Evolutionary conservation across 305 asterid genomes (phyloP).

Genomic region (Rubia balearica): DNA sequence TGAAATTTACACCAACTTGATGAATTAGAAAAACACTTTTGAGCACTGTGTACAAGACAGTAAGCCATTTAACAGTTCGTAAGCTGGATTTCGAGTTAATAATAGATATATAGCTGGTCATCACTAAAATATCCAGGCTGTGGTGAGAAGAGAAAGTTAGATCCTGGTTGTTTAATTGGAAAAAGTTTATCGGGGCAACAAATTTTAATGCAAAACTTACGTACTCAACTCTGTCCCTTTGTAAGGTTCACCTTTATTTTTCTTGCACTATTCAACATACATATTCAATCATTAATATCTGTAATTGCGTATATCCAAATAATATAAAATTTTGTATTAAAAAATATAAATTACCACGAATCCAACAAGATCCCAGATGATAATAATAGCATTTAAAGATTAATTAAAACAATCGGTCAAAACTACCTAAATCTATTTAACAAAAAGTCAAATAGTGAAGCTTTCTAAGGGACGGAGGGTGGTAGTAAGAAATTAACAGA

Average conservation of each 20-base stretch:
- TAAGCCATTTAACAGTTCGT: background rate
- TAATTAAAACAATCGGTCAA: background rate
- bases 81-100: background rate
- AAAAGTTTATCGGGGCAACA: background rate
- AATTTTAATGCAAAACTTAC: background rate
- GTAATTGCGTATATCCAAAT: background rate
- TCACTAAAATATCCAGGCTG: background rate
- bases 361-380: background rate
- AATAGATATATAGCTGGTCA: background rate
- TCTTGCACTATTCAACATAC: background rate
- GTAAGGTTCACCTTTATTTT: background rate
- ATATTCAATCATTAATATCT: background rate
- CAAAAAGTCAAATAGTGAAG: background rate
- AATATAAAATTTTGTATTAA: background rate
- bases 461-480: background rate
- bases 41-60: background rate
- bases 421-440: too few relatives aligned
- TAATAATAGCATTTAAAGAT: background rate
- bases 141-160: background rate
- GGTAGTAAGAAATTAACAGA: background rate
- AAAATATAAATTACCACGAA: background rate
- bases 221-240: background rate
- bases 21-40: conserved; percentile 1
- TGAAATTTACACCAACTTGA: background rate
- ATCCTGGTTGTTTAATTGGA: background rate